phyloP scores from a whole-genome alignment of 169 alveolate species.

The Eimeria necatrix region DNA sequence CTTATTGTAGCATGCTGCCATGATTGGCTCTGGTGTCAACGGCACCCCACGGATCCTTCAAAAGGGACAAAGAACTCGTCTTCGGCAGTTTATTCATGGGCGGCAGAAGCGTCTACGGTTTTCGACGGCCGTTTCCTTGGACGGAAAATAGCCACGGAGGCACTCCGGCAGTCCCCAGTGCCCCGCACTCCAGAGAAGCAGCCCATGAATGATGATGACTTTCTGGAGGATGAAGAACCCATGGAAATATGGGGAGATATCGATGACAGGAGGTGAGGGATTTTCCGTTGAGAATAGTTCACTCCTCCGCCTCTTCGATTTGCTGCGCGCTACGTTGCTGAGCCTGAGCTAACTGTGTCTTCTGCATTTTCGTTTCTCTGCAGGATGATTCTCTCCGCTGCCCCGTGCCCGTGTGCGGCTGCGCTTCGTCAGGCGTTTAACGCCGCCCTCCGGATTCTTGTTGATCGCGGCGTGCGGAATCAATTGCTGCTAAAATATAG shows the following conservation, averaged over 20 bases:
- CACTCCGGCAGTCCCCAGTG: background rate
- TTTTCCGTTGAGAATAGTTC: background rate
- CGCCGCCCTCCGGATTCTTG: slow-evolving; percentile 33
- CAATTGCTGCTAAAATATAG: slow-evolving; percentile 24
- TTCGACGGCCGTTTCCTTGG: slow-evolving; percentile 57
- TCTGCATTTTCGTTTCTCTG: background rate
- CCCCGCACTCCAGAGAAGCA: background rate
- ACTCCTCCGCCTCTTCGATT: background rate
- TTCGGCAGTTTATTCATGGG: background rate
- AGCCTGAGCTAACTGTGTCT: background rate
- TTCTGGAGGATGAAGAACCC: slow-evolving; percentile 50
- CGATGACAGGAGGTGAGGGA: slow-evolving; percentile 39
- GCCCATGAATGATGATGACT: slow-evolving; percentile 33
- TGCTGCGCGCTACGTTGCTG: background rate
- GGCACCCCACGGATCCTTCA: too few relatives aligned
- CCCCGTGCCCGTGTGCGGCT: slow-evolving; percentile 50
- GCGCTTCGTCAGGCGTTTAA: slow-evolving; percentile 52
- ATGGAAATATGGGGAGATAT: slow-evolving; percentile 58
- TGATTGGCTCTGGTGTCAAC: background rate
- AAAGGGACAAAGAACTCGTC: background rate
- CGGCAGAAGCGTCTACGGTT: background rate
- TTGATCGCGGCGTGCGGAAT: slow-evolving; percentile 31
- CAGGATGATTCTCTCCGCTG: slow-evolving; percentile 32
- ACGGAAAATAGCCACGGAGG: slow-evolving; percentile 27
- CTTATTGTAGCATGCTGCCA: background rate